Percentiles rank a stretch among this genome's conserved stretches.
Evolutionary conservation across 441 rosid species (phyloP).

Genomic region (Mallotus repandus): DNA sequence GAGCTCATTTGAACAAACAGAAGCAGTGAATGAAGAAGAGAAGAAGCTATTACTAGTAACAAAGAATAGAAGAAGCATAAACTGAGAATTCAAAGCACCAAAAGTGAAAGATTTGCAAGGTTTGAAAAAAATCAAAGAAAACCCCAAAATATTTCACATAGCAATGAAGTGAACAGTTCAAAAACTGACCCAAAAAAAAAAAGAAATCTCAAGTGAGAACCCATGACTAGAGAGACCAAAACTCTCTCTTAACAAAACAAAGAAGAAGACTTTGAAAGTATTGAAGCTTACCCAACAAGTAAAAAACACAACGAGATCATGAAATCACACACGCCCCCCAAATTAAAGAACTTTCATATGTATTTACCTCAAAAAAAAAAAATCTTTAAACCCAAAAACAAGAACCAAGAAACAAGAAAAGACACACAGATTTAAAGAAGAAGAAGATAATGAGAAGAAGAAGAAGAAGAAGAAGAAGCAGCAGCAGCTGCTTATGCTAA

Average conservation of each 20-base stretch:
- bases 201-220: conserved; percentile 4
- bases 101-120: background rate
- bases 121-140: background rate
- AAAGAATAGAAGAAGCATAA: conserved; percentile 8
- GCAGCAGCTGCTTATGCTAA: conserved; percentile 9
- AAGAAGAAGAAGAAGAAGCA: background rate
- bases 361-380: background rate
- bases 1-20: conserved; percentile 7
- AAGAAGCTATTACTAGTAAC: background rate
- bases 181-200: background rate
- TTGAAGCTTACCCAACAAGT: conserved; percentile 3
- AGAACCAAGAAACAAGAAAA: background rate
- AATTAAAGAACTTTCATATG: background rate
- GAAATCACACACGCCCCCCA: conserved; percentile 13
- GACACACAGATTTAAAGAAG: background rate
- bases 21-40: conserved; percentile 2
- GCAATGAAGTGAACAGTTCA: conserved; percentile 17
- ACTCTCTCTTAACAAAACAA: conserved; percentile 1
- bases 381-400: background rate
- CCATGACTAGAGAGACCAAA: conserved; percentile 19
- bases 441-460: background rate
- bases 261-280: conserved; percentile 6
- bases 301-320: conserved; percentile 9
- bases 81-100: conserved; percentile 20
- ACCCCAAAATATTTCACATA: background rate